These are phyloP conservation scores for Collybia mongolica DNA, from an alignment of 768 basidiomycete species.

Conservation along the genomic window DNA sequence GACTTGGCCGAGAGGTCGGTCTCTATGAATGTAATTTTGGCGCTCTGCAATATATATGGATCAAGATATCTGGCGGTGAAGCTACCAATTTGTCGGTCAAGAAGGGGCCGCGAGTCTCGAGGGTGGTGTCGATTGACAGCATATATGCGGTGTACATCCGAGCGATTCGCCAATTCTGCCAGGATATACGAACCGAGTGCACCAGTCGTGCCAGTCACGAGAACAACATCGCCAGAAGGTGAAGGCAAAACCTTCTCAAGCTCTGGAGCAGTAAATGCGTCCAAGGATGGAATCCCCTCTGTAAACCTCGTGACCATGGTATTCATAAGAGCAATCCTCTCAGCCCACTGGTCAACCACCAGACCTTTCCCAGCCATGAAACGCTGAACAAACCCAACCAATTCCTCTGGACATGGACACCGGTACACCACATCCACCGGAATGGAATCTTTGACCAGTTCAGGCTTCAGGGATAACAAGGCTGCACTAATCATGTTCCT, in stretches of 20 bases:
- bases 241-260: neutral
- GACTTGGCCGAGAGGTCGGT: too few species aligned
- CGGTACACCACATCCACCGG: too few species aligned
- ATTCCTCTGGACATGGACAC: too few species aligned
- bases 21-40: too few species aligned
- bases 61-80: neutral
- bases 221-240: conserved; percentile 17
- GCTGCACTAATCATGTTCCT: too few species aligned
- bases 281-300: neutral
- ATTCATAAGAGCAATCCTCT: conserved; percentile 15
- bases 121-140: conserved; percentile 23
- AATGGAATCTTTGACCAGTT: too few species aligned
- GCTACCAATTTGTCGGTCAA: neutral
- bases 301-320: neutral
- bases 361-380: conserved; percentile 18
- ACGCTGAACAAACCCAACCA: neutral
- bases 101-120: neutral
- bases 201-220: conserved; percentile 36
- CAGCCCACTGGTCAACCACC: conserved; percentile 32
- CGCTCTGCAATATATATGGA: neutral
- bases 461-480: too few species aligned
- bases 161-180: conserved; percentile 14
- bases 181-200: conserved; percentile 29
- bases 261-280: neutral
- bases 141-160: conserved; percentile 21